Evolutionary conservation across 345 rosid species (phyloP), one percentile per base, ranked within the genome.

Genomic region (Eucalyptus lansdowneana): DNA sequence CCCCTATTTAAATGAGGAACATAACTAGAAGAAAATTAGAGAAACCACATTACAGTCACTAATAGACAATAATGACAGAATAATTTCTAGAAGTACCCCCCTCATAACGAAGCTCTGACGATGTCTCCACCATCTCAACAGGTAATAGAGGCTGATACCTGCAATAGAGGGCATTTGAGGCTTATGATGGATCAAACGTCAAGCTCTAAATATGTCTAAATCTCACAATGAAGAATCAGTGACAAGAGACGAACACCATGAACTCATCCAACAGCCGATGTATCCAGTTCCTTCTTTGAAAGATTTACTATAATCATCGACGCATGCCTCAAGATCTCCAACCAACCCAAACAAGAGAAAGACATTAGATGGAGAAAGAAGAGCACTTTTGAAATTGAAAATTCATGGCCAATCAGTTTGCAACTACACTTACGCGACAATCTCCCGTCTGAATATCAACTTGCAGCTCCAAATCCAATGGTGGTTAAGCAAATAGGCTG

Each of bases 271-370:
- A 94, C 91, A 54, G 97, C 92, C 87, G 94, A 92, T 37, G 93
- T 90, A 89, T 96, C 89, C 89, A 97, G 93, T 92, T 97, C 98
- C 67, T 90, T 92, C 92, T 91, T 96, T 56, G 98, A 98, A 89
- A 98, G 97, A 86, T 94, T 95, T 69, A 96, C 94, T 47, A 96
- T 96, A 80, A 98, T 96, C 99, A 96, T 96, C 14, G 98, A 96
- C 34, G 50, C 99, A 94, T 97, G 99, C 94, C 99, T 94, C 65
- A 98, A 95, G 91, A 96, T 98, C 90, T 97, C 98, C 95, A 98
- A 90, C 54, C 98, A 96, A 93, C 11, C 27, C 92, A 24, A 87
- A 80, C 3, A 37, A 89, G 49, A 89, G 17, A 37, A 53, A 85
- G n/a, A 21, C 72, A 86, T 37, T 45, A 50, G 51, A 45, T 49